phyloP scores from a whole-genome alignment of 192 early-diverging fungal genomes.

The Backusella circina region DNA sequence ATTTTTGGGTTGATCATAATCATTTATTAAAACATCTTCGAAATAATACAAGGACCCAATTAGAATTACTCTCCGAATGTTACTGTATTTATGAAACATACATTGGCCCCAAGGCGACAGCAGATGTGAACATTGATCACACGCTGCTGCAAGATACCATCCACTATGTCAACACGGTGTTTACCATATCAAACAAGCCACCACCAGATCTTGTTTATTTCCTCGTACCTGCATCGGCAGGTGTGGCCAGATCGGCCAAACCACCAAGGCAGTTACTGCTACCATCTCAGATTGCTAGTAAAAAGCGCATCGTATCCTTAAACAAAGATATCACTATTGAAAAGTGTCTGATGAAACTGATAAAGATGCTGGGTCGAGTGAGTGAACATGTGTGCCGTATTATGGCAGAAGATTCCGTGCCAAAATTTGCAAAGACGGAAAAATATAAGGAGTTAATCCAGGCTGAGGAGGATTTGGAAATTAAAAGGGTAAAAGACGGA shows the following conservation, averaged over 20 bases:
- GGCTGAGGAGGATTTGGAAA: background rate
- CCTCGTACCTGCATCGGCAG: background rate
- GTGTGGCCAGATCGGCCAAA: background rate
- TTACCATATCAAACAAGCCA: background rate
- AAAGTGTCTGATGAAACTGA: constrained; percentile 12
- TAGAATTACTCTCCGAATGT: constrained; percentile 42
- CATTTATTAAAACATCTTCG: constrained; percentile 29
- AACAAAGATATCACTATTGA: background rate
- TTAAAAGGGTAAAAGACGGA: background rate
- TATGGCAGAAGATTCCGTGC: constrained; percentile 34
- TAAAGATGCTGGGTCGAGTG: constrained; percentile 24
- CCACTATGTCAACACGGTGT: constrained; percentile 14
- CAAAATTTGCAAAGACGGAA: constrained; percentile 17
- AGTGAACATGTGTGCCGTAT: constrained; percentile 29
- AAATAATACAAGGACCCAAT: constrained; percentile 20
- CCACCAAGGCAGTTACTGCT: background rate
- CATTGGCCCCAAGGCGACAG: constrained; percentile 27
- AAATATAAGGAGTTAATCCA: constrained; percentile 11
- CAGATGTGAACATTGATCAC: constrained; percentile 51
- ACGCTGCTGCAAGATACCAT: constrained; percentile 43
- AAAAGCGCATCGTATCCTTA: background rate
- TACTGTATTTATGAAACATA: constrained; percentile 53
- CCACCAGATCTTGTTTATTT: background rate
- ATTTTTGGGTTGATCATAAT: constrained; percentile 60
- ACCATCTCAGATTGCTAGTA: background rate